Percentiles rank a stretch among this genome's conserved stretches.
These are phyloP conservation scores for Talaromyces rugulosus DNA, from an alignment of 2,329 filamentous ascomycete genomes.

Conservation along the genomic window DNA sequence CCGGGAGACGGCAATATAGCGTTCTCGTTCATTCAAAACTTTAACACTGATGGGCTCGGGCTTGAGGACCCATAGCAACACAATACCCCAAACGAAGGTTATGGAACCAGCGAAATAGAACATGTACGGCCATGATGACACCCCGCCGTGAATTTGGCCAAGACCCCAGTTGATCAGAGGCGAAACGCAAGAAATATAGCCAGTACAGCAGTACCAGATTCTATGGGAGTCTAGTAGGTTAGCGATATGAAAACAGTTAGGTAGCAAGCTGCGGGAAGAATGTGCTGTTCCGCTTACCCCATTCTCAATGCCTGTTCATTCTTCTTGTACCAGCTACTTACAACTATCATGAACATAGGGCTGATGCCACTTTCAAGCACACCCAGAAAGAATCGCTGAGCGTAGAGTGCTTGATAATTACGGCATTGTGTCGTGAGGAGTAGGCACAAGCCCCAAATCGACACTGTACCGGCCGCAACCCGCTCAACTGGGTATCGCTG, in stretches of 20 bases:
- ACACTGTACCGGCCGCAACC: background rate
- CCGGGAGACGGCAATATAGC: slow-evolving; percentile 3
- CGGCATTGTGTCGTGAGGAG: background rate
- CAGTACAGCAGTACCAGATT: slow-evolving; percentile 4
- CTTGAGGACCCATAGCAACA: background rate
- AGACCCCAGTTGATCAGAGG: slow-evolving; percentile 3
- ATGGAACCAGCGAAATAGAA: slow-evolving; percentile 2
- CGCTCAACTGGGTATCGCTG: slow-evolving; percentile 1
- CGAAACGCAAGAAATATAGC: slow-evolving; percentile 2
- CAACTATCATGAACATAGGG: slow-evolving; percentile 8
- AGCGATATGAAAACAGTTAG: background rate
- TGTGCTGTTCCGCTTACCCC: background rate
- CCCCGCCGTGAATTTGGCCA: background rate
- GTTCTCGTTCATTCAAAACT: background rate
- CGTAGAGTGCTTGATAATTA: slow-evolving; percentile 1
- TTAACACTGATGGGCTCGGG: background rate
- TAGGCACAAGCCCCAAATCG: background rate
- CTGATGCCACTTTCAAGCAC: slow-evolving; percentile 2
- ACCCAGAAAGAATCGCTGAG: slow-evolving; percentile 5
- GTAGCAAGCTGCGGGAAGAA: background rate
- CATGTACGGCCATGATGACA: slow-evolving; percentile 4
- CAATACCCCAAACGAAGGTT: background rate
- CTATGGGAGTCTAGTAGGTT: background rate
- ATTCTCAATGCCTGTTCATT: slow-evolving; percentile 3
- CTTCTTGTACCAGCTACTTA: slow-evolving; percentile 7